phyloP scores from a whole-genome alignment of 768 basidiomycete species.

The Psilocybe azurescens region DNA sequence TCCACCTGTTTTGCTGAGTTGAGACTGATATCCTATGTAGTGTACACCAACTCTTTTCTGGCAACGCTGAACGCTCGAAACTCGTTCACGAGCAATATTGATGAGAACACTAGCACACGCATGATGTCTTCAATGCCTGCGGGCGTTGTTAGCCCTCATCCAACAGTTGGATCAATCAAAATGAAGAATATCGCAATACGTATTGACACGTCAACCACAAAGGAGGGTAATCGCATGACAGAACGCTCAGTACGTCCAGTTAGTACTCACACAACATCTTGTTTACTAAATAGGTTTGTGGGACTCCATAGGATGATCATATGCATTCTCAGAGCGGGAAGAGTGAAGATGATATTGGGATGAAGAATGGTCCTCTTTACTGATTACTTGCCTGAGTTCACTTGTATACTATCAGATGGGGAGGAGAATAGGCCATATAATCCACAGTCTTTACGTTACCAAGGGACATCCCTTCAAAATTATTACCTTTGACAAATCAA shows the following conservation, averaged over 20 bases:
- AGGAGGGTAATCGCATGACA: constrained; percentile 5
- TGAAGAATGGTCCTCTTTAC: constrained; percentile 6
- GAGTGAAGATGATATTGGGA: constrained; percentile 1
- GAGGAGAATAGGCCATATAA: background rate
- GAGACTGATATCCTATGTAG: constrained; percentile 23
- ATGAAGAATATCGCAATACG: constrained; percentile 38
- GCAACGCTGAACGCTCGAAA: constrained; percentile 56
- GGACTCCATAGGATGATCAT: background rate
- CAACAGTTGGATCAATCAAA: constrained; percentile 12
- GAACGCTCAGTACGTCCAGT: constrained; percentile 3
- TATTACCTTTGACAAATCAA: too few species aligned
- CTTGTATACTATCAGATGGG: background rate
- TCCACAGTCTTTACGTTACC: too few species aligned
- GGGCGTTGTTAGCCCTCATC: constrained; percentile 26
- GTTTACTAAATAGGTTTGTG: background rate
- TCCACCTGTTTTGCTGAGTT: background rate
- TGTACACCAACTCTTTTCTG: constrained; percentile 58
- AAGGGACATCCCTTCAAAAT: too few species aligned
- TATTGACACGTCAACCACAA: constrained; percentile 35
- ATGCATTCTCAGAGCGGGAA: background rate
- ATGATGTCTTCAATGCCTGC: constrained; percentile 38
- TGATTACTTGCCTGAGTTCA: background rate
- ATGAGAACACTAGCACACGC: constrained; percentile 34
- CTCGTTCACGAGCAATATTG: constrained; percentile 34
- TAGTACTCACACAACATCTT: background rate